A percentile compares a stretch with the other conserved stretches of the same genome.
Evolutionary conservation across 345 rosid species (phyloP).

Genomic region (Melaleuca quinquenervia): DNA sequence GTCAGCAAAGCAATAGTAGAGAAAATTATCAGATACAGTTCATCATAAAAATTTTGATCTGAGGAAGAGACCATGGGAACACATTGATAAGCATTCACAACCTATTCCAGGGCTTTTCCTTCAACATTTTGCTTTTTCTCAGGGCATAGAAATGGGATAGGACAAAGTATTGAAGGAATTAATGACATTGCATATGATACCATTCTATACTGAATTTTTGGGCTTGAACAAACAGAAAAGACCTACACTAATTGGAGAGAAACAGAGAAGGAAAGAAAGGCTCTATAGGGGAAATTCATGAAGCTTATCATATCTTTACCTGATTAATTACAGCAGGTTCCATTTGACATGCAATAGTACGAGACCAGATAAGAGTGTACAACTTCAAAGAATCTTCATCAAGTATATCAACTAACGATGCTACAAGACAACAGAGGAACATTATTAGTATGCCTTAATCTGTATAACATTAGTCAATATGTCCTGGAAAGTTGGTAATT

Average conservation of each 20-base stretch:
- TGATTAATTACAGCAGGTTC: conserved; percentile 60
- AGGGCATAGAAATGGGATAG: neutral
- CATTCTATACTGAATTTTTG: neutral
- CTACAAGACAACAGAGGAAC: conserved; percentile 21
- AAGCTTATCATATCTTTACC: conserved; percentile 26
- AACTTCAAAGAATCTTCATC: conserved; percentile 87
- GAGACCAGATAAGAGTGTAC: conserved; percentile 87
- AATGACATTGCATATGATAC: neutral
- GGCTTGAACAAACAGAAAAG: neutral
- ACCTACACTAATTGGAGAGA: neutral
- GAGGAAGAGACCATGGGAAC: neutral
- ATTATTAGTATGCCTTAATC: neutral
- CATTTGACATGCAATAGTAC: conserved; percentile 95
- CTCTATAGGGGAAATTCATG: neutral
- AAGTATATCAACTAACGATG: conserved; percentile 50
- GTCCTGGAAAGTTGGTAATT: neutral
- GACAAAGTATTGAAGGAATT: neutral
- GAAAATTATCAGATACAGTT: neutral
- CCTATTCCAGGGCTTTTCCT: neutral
- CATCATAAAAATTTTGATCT: neutral
- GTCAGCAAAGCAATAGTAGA: neutral
- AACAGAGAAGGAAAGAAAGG: neutral
- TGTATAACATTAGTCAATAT: neutral
- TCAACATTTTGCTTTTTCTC: neutral
- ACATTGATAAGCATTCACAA: neutral